These are phyloP conservation scores for Phialophora verrucosa DNA, from an alignment of 2,329 filamentous ascomycete species.

Conservation along the genomic window DNA sequence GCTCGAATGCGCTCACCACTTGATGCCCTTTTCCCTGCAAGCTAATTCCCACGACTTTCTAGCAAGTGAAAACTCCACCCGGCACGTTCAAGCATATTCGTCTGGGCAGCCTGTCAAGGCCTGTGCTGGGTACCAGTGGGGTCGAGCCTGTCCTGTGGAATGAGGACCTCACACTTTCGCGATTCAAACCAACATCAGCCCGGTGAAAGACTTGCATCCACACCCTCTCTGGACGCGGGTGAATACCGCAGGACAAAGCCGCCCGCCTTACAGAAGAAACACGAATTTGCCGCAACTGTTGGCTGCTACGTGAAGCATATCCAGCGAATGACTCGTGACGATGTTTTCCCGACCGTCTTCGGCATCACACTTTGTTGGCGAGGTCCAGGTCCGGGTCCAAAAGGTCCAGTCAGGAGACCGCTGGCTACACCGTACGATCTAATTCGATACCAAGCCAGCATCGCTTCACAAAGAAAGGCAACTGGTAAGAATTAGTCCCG, in stretches of 20 bases:
- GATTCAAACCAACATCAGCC: neutral
- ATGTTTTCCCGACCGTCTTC: neutral
- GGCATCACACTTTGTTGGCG: neutral
- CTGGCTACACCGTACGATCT: neutral
- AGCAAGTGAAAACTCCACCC: neutral
- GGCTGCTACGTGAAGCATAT: neutral
- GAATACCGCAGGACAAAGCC: neutral
- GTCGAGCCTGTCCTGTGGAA: neutral
- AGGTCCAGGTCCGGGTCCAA: neutral
- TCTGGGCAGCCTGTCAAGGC: neutral
- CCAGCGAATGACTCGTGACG: neutral
- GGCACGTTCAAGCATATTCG: neutral
- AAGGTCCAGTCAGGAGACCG: no score
- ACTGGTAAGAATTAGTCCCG: neutral
- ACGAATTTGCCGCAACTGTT: neutral
- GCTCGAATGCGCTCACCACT: neutral
- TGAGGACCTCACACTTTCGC: neutral
- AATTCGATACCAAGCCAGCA: neutral
- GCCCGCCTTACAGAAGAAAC: neutral
- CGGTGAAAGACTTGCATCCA: neutral
- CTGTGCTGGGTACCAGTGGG: neutral
- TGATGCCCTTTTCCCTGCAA: constrained; percentile 2
- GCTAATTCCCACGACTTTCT: neutral
- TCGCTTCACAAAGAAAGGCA: neutral
- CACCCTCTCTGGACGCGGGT: neutral